phyloP scores from a whole-genome alignment of 2,329 filamentous ascomycete species.

The Coniochaeta sp. region DNA sequence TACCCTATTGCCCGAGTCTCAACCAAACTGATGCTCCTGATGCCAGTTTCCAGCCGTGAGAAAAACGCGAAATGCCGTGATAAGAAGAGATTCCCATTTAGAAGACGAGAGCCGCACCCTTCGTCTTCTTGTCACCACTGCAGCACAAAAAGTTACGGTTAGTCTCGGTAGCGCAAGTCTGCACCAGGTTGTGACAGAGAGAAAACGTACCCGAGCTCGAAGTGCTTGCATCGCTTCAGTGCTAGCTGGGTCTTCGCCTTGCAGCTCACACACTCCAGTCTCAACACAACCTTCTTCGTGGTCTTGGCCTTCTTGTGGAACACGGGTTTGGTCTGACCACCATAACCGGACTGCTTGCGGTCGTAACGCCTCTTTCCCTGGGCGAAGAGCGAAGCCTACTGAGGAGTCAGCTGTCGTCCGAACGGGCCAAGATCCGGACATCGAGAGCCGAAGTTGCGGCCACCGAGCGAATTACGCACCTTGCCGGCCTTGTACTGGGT shows the following conservation, averaged over 20 bases:
- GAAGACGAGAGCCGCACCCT: conserved; percentile 99
- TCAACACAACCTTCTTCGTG: conserved; percentile 99
- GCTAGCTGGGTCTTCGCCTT: conserved; percentile 98
- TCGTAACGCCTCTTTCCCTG: conserved; percentile 99
- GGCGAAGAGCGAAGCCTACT: conserved; percentile 25
- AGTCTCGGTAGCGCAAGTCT: not conserved
- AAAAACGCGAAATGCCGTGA: conserved; percentile 1
- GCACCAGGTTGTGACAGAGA: conserved; percentile 1
- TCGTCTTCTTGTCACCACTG: conserved; percentile 99
- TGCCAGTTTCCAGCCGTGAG: conserved; percentile 3
- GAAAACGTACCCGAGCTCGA: conserved; percentile 86
- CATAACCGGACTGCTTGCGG: conserved; percentile 98
- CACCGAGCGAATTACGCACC: conserved; percentile 21
- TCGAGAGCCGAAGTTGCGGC: not conserved
- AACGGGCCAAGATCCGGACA: not conserved
- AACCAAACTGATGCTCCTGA: conserved; percentile 1
- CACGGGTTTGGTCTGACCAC: conserved; percentile 99
- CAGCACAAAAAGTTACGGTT: conserved; percentile 9
- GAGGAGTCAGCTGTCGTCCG: not conserved
- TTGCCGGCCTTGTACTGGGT: conserved; percentile 75
- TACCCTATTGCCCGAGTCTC: not conserved
- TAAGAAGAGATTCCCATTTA: conserved; percentile 43
- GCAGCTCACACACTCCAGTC: conserved; percentile 95
- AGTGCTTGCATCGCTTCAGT: conserved; percentile 99
- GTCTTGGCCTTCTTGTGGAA: conserved; percentile 99